Evolutionary conservation across 306 rosid species (phyloP).

Genomic region (Rosa rugosa): DNA sequence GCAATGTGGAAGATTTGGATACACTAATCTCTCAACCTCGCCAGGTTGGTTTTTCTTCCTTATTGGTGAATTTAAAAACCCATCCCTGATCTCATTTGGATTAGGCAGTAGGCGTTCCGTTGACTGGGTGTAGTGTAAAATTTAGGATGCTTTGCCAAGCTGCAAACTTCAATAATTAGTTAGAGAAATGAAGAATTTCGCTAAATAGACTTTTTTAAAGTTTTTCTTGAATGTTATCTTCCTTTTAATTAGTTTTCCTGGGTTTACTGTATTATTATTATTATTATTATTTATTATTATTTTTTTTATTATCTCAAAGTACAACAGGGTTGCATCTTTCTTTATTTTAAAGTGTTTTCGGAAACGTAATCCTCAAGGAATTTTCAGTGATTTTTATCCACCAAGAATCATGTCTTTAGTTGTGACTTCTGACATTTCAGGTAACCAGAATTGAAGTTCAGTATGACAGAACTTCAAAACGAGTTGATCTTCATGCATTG

Average conservation of each 20-base stretch:
- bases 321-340: not conserved
- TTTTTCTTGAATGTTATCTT: not conserved
- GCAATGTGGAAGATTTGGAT: slow-evolving; percentile 9
- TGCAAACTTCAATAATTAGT: not conserved
- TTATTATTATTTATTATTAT: too few species aligned
- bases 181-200: not conserved
- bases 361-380: not conserved
- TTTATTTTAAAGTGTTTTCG: not conserved
- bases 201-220: not conserved
- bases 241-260: not conserved
- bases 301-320: not conserved
- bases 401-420: not conserved
- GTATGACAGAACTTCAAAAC: slow-evolving; percentile 28
- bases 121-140: not conserved
- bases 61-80: not conserved
- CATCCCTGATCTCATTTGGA: not conserved
- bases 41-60: slow-evolving; percentile 22
- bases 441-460: slow-evolving; percentile 24
- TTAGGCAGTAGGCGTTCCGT: not conserved
- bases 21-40: slow-evolving; percentile 23
- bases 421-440: slow-evolving; percentile 17
- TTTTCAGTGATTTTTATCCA: not conserved
- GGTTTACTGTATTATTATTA: not conserved
- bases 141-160: not conserved
- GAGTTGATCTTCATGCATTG: slow-evolving; percentile 29